Percentiles rank a stretch among this genome's conserved stretches.
Conservation (phyloP, 805 yeast genomes). For the Maudiozyma saulgeensis region DNA sequence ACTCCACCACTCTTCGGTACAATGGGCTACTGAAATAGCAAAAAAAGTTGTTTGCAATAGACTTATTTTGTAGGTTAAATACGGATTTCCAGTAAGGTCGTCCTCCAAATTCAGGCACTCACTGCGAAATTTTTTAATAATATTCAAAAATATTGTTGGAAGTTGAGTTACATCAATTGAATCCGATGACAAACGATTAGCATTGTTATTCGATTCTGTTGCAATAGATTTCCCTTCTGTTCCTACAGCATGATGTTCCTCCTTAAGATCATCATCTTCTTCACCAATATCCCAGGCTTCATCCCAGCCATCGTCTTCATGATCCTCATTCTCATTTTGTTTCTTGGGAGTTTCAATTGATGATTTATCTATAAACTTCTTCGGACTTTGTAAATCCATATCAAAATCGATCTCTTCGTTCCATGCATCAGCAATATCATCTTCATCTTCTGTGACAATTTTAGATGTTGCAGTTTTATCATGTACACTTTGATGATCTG, state of each 20-base stretch:
- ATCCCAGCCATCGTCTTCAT: conserved; percentile 17
- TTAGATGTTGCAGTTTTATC: conserved; percentile 2
- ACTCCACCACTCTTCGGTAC: conserved; percentile 21
- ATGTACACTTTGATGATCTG: not conserved
- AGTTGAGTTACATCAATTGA: conserved; percentile 11
- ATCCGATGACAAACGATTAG: not conserved
- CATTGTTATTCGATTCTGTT: not conserved
- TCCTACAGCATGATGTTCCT: not conserved
- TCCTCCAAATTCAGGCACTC: conserved; percentile 11
- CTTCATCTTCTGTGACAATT: conserved; percentile 4
- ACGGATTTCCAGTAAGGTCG: conserved; percentile 8
- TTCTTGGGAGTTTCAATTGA: not conserved
- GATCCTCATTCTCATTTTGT: conserved; percentile 1
- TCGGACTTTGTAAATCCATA: conserved; percentile 6
- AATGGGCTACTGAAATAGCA: conserved; percentile 15
- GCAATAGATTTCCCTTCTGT: not conserved
- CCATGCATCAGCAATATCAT: conserved; percentile 10
- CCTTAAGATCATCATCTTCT: conserved; percentile 5
- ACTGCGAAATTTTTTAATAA: conserved; percentile 9
- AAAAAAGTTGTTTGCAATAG: conserved; percentile 23
- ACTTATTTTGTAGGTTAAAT: conserved; percentile 19
- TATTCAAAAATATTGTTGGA: conserved; percentile 10
- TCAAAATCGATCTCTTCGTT: conserved; percentile 15
- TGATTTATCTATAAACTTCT: not conserved
- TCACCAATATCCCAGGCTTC: conserved; percentile 17